Conservation (phyloP, 176 grass and related monocot genomes). For the Carex littledalei region DNA sequence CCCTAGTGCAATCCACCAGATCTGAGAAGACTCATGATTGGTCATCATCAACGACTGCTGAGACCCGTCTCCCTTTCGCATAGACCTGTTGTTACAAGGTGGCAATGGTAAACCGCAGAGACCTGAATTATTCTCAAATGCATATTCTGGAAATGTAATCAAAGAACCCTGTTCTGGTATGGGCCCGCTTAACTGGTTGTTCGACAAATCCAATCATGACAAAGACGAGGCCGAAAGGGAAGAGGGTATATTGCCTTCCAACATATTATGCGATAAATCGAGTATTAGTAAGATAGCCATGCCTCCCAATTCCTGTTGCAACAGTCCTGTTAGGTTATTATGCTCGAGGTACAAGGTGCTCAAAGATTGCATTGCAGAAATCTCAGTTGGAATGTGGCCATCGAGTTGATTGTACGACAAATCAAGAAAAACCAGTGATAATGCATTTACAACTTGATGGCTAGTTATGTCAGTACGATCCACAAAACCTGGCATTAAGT, state of each 20-base stretch:
- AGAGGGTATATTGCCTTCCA: constrained; percentile 30
- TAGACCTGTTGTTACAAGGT: background rate
- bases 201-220: constrained; percentile 26
- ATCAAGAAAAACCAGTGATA: too few relatives aligned
- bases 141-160: constrained; percentile 6
- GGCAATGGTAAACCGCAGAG: background rate
- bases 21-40: too few relatives aligned
- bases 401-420: constrained; percentile 32
- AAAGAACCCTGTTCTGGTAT: background rate
- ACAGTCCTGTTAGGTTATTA: constrained; percentile 25
- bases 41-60: background rate
- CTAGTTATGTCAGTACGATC: too few relatives aligned
- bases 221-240: constrained; percentile 29
- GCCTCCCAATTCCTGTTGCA: constrained; percentile 24
- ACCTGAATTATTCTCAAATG: background rate
- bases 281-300: background rate
- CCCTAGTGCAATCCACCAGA: too few relatives aligned
- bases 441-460: too few relatives aligned
- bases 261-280: constrained; percentile 35
- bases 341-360: constrained; percentile 22
- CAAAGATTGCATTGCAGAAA: constrained; percentile 27
- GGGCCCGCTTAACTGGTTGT: constrained; percentile 26
- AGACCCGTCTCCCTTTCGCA: background rate
- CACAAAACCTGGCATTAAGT: too few relatives aligned
- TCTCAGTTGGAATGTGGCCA: constrained; percentile 23